phyloP scores from a whole-genome alignment of 2,329 filamentous ascomycete species.

The Gliomastix tumulicola region DNA sequence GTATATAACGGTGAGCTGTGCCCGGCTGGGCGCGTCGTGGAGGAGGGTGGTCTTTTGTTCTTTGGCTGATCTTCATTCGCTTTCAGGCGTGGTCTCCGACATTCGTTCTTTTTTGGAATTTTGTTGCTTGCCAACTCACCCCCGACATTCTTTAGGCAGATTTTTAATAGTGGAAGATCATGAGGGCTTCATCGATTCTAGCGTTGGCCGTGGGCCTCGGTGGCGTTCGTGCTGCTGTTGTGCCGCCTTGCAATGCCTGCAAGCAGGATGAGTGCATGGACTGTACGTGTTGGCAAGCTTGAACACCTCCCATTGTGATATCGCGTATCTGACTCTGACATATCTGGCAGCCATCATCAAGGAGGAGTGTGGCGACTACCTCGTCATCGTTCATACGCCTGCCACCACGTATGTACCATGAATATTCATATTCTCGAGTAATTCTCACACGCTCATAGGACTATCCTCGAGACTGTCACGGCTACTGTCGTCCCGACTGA shows the following conservation, averaged over 20 bases:
- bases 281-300: slow-evolving; percentile 3
- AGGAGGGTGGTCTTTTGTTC: too few relatives aligned
- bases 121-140: too few relatives aligned
- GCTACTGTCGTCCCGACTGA: slow-evolving; percentile 3
- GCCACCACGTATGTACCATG: slow-evolving; percentile 1
- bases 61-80: too few relatives aligned
- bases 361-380: slow-evolving; percentile 5
- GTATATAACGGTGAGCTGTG: too few relatives aligned
- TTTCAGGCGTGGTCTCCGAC: too few relatives aligned
- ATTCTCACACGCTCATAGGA: not conserved
- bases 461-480: slow-evolving; percentile 2
- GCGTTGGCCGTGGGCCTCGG: slow-evolving; percentile 3
- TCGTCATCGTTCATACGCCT: slow-evolving; percentile 3
- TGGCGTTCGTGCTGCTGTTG: slow-evolving; percentile 2
- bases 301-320: not conserved
- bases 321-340: not conserved
- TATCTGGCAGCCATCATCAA: slow-evolving; percentile 2
- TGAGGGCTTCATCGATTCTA: too few relatives aligned
- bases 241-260: slow-evolving; percentile 4
- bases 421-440: not conserved
- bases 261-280: slow-evolving; percentile 6
- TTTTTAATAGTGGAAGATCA: too few relatives aligned
- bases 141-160: too few relatives aligned
- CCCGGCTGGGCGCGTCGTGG: too few relatives aligned
- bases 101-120: too few relatives aligned